Evolutionary conservation across 108 stramenopile genomes (phyloP), one percentile per base, ranked within the genome.

Genomic region (Parietichytrium sp.): DNA sequence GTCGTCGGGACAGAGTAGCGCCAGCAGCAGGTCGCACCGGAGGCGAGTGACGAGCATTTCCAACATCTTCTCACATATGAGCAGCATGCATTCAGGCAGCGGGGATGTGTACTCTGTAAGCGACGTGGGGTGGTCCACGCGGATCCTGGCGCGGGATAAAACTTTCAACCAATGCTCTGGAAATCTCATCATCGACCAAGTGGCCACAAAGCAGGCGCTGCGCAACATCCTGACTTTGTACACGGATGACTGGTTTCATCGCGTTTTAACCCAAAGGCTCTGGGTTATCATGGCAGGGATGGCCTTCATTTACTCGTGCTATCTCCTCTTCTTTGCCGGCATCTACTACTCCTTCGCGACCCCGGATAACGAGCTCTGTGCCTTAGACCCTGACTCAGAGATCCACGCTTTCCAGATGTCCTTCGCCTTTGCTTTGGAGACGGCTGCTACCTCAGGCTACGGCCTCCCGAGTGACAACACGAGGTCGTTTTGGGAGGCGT

Each of bases 351-450:
- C 18, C 4, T 49, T 90, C 27, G 91, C 92, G 61, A 45, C 38
- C 53, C 78, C 82, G 3, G 49, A 55, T 4, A 27, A 81, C 3
- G 84, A 82, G 54, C 92, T 91, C 80, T 92, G 93, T 16, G 55
- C 93, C 12, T 89, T 89, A 16, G 54, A 82, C 15, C 51, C 72
- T 4, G 85, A 86, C 42, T n/a, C 54, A 20, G 88, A 84, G 18
- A 15, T 18, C 23, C 51, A 52, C 36, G 23, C 79, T 54, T 85
- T 81, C 45, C 29, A n/a, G 3, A 27, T 36, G 4, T 31, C 84
- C 13, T 93, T 93, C 90, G 92, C 92, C 4, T 95, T 95, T 80
- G 87, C 88, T 8, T 81, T 95, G 3, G 92, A 93, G 81, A 93
- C 93, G 4, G 87, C 90, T n/a, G 93, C 94, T 10, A 95, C 94